Evolutionary conservation across 768 basidiomycete genomes (phyloP).

Genomic region (Lactarius trivialis): DNA sequence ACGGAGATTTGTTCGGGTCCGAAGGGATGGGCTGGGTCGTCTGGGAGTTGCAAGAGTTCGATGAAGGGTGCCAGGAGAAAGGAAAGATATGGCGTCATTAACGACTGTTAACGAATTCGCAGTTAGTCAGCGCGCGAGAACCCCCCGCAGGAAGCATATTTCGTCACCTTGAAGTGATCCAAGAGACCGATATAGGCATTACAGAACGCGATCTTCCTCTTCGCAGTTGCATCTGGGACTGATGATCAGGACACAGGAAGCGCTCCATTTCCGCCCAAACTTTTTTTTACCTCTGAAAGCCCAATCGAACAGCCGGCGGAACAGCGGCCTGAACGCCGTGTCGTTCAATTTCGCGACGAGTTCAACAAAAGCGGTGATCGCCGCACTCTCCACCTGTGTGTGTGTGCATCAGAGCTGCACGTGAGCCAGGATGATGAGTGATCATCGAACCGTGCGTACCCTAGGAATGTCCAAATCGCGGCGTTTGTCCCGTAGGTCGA

Average conservation of each 20-base stretch:
- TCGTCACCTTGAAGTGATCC: conserved; percentile 77
- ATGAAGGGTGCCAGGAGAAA: conserved; percentile 63
- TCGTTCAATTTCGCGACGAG: conserved; percentile 92
- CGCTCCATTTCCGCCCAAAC: background rate
- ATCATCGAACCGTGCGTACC: conserved; percentile 24
- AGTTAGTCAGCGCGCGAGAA: background rate
- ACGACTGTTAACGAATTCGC: conserved; percentile 38
- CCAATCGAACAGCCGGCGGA: conserved; percentile 93
- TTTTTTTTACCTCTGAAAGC: conserved; percentile 50
- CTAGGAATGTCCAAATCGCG: conserved; percentile 15
- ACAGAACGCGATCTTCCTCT: conserved; percentile 65
- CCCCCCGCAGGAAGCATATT: background rate
- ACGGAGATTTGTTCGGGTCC: conserved; percentile 48
- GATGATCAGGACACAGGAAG: background rate
- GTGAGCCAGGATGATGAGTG: too few relatives aligned
- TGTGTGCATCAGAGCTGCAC: conserved; percentile 25
- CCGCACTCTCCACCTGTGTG: conserved; percentile 43
- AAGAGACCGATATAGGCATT: conserved; percentile 67
- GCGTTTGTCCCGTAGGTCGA: conserved; percentile 17
- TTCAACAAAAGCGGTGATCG: conserved; percentile 76
- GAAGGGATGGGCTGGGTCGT: conserved; percentile 25
- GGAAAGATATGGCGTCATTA: conserved; percentile 91
- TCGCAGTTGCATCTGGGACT: conserved; percentile 28
- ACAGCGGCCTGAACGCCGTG: conserved; percentile 81
- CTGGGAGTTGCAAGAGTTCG: conserved; percentile 51